These are phyloP conservation scores for Leishmania gerbilli DNA, from an alignment of 208 protist genomes.

Conservation along the genomic window DNA sequence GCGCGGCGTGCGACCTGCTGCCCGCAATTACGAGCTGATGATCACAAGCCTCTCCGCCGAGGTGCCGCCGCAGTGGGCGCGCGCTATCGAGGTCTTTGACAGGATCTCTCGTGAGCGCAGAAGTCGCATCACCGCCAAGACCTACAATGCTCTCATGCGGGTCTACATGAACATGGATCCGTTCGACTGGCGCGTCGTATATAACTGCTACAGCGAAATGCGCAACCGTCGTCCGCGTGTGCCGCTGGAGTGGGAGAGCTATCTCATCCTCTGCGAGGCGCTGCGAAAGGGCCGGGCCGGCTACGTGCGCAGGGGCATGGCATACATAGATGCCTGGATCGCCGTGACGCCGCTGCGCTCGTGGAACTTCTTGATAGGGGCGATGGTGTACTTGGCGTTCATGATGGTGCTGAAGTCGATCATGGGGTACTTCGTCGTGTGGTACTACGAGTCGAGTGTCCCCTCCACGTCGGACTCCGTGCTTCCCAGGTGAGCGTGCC, in stretches of 20 bases:
- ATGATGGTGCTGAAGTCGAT: conserved; percentile 65
- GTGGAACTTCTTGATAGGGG: conserved; percentile 52
- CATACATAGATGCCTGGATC: conserved; percentile 86
- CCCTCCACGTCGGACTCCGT: conserved; percentile 24
- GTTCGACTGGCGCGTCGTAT: conserved; percentile 90
- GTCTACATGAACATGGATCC: conserved; percentile 90
- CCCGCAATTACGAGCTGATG: conserved; percentile 76
- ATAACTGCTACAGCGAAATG: conserved; percentile 90
- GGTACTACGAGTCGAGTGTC: conserved; percentile 42
- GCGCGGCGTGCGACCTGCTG: conserved; percentile 56
- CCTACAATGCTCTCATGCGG: conserved; percentile 86
- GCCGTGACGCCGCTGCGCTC: conserved; percentile 64
- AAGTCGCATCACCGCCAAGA: conserved; percentile 50
- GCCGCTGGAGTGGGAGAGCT: conserved; percentile 82
- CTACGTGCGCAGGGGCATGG: conserved; percentile 59
- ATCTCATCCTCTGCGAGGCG: conserved; percentile 71
- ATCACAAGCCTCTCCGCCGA: conserved; percentile 69
- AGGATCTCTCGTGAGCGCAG: conserved; percentile 58
- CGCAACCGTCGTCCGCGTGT: conserved; percentile 65
- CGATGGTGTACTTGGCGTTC: conserved; percentile 48
- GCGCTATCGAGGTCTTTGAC: conserved; percentile 85
- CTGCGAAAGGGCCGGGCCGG: conserved; percentile 64
- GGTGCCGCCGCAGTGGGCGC: conserved; percentile 78
- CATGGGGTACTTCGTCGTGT: conserved; percentile 34
- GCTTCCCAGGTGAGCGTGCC: conserved; percentile 2